Conservation (phyloP, 257 asterid genomes). For the Echites panduratus region DNA sequence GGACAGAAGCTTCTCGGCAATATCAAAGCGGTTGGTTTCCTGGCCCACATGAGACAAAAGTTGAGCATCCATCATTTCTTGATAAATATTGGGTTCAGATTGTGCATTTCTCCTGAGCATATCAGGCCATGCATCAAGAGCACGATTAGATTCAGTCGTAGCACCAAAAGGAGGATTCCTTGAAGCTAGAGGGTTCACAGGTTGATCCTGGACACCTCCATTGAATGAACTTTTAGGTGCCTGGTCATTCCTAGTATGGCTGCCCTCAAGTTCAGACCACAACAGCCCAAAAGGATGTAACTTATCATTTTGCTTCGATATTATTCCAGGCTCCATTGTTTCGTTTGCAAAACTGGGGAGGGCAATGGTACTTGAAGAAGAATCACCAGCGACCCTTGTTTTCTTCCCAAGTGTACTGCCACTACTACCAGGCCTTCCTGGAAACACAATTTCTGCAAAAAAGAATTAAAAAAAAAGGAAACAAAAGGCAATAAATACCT, state of each 20-base stretch:
- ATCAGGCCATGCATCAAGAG: constrained; percentile 60
- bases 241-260: constrained; percentile 50
- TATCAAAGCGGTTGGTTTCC: constrained; percentile 46
- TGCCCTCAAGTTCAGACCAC: constrained; percentile 93
- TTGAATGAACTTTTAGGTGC: constrained; percentile 26
- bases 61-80: constrained; percentile 46
- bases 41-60: constrained; percentile 46
- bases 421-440: constrained; percentile 78
- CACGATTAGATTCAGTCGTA: constrained; percentile 34
- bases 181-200: constrained; percentile 41
- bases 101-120: constrained; percentile 40
- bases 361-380: constrained; percentile 33
- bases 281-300: constrained; percentile 70
- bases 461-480: not conserved
- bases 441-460: constrained; percentile 66
- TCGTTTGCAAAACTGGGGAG: constrained; percentile 35
- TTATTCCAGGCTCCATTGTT: constrained; percentile 30
- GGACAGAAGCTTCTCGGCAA: constrained; percentile 56
- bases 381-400: constrained; percentile 36
- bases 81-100: constrained; percentile 50
- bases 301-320: constrained; percentile 39
- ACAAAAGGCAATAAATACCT: not conserved
- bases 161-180: constrained; percentile 42
- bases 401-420: constrained; percentile 48
- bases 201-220: constrained; percentile 38